Evolutionary conservation across 805 yeast genomes (phyloP).

Genomic region (Candida wancherniae): DNA sequence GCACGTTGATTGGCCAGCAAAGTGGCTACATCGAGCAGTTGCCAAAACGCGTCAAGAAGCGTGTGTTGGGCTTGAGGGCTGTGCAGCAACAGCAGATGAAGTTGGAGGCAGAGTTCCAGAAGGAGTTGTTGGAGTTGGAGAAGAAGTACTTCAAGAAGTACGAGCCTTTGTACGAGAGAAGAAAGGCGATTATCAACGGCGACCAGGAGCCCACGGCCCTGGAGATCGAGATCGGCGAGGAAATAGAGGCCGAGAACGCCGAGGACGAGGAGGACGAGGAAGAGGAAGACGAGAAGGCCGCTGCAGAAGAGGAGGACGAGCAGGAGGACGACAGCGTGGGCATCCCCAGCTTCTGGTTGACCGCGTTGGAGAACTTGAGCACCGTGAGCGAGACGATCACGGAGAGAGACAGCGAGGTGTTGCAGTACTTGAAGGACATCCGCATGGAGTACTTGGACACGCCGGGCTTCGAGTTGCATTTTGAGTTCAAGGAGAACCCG

Average conservation of each 20-base stretch:
- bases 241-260: slow-evolving; percentile 53
- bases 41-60: slow-evolving; percentile 65
- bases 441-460: slow-evolving; percentile 71
- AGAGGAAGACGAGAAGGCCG: slow-evolving; percentile 38
- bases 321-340: slow-evolving; percentile 54
- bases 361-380: slow-evolving; percentile 84
- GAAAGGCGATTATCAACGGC: slow-evolving; percentile 72
- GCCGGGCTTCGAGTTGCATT: slow-evolving; percentile 86
- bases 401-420: slow-evolving; percentile 84
- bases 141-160: slow-evolving; percentile 69
- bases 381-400: slow-evolving; percentile 79
- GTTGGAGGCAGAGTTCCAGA: slow-evolving; percentile 87
- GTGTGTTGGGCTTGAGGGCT: slow-evolving; percentile 78
- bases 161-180: slow-evolving; percentile 68
- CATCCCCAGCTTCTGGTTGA: slow-evolving; percentile 94
- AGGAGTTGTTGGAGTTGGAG: slow-evolving; percentile 81
- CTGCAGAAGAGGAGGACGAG: slow-evolving; percentile 38
- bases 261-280: slow-evolving; percentile 40
- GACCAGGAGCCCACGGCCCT: slow-evolving; percentile 68
- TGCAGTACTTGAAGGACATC: slow-evolving; percentile 63
- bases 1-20: slow-evolving; percentile 76
- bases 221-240: slow-evolving; percentile 76
- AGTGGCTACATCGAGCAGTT: slow-evolving; percentile 80
- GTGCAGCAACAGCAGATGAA: slow-evolving; percentile 75
- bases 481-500: slow-evolving; percentile 72